Percentiles rank a stretch among this genome's conserved stretches.
These are phyloP conservation scores for Pichia sp. DNA, from an alignment of 1,139 yeast species.

Conservation along the genomic window DNA sequence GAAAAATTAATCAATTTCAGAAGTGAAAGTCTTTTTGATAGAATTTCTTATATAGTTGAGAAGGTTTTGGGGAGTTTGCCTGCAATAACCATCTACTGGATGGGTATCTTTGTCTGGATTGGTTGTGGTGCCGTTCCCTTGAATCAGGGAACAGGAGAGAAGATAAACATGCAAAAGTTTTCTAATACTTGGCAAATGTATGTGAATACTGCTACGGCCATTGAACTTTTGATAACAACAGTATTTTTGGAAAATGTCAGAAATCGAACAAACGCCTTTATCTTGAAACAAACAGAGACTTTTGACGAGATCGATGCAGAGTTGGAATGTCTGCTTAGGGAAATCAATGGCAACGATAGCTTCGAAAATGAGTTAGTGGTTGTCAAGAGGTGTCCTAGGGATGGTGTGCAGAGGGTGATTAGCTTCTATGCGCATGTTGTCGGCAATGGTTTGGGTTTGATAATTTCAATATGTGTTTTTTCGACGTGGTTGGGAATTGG, in stretches of 20 bases:
- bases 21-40: conserved; percentile 32
- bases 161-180: conserved; percentile 24
- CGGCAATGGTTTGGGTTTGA: conserved; percentile 39
- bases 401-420: conserved; percentile 28
- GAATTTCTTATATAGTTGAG: conserved; percentile 26
- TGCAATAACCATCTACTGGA: conserved; percentile 35
- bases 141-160: conserved; percentile 17
- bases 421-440: conserved; percentile 38
- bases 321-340: conserved; percentile 31
- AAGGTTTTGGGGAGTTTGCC: conserved; percentile 32
- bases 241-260: conserved; percentile 37
- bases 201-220: conserved; percentile 39
- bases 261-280: conserved; percentile 33
- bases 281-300: conserved; percentile 27
- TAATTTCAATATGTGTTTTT: conserved; percentile 33
- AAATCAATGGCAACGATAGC: conserved; percentile 23
- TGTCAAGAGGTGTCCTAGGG: conserved; percentile 26
- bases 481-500: conserved; percentile 38
- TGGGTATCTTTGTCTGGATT: conserved; percentile 36
- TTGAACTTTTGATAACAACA: conserved; percentile 33
- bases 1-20: conserved; percentile 1
- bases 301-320: conserved; percentile 31
- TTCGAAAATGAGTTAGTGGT: conserved; percentile 27
- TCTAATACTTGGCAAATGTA: conserved; percentile 39
- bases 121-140: conserved; percentile 34